Evolutionary conservation across 2,329 filamentous ascomycete species (phyloP), one percentile per base, ranked within the genome.

Genomic region (Teratosphaeria nubilosa): DNA sequence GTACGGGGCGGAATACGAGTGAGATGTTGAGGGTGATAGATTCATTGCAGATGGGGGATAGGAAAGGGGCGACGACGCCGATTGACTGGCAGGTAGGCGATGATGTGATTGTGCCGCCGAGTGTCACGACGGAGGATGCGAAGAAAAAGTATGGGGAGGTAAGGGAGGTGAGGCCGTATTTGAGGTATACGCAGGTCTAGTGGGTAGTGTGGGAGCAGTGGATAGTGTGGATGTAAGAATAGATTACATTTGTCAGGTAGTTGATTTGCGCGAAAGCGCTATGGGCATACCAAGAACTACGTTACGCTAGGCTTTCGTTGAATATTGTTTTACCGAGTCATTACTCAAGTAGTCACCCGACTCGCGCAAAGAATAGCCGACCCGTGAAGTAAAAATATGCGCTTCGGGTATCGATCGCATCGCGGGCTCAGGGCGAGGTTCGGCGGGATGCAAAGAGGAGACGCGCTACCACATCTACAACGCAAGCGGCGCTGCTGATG

Each of bases 71-170:
- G n/a, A 68, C 66, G 1, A 70, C 69, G 45, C 91, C 91, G 54
- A 91, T 96, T 76, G 88, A 96, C 80, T 96, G 91, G 91, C 79
- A 86, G 45, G 85, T 85, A 51, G 91, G 91, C 57, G 87, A 95
- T 69, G 91, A 96, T 73, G 91, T 96, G 66, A 95, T 96, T 71
- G 88, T 96, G 63, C 90, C 91, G 71, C 90, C 91, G 53, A 80
- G 80, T 61, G 84, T 96, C 72, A 87, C 84, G 73, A 91, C 90
- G 62, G 88, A 89, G 74, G 86, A 94, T 77, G 91, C 91, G 71
- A 86, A 86, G 82, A 85, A 87, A 77, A 85, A 95, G 71, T 96
- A 95, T 81, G 89, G 89, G 62, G 81, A 92, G 59, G 76, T 86
- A 37, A 75, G 77, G 65, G 80, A 82, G 72, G 75, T 85, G 55